Evolutionary conservation across 2,329 filamentous ascomycete genomes (phyloP).

Genomic region (Calonectria pseudoturangicola): DNA sequence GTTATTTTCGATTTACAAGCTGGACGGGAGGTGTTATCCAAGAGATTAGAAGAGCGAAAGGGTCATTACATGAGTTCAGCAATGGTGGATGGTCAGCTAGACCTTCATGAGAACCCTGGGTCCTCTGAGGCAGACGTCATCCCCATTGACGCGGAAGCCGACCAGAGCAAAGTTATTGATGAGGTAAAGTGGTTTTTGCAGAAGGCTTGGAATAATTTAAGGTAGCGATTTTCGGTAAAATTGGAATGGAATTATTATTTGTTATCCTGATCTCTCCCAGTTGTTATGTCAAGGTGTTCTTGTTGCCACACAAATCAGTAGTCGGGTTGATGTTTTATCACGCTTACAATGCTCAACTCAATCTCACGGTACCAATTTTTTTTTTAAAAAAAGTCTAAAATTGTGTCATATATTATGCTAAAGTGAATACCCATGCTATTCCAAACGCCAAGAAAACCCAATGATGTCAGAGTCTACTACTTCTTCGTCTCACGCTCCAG

Average conservation of each 20-base stretch:
- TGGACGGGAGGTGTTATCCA: constrained; percentile 52
- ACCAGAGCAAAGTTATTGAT: constrained; percentile 37
- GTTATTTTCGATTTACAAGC: constrained; percentile 62
- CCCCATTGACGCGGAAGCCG: constrained; percentile 53
- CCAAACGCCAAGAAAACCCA: neutral
- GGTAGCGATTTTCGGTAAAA: neutral
- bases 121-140: constrained; percentile 59
- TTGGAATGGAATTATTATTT: neutral
- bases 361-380: neutral
- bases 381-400: neutral
- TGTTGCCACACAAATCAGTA: neutral
- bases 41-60: constrained; percentile 53
- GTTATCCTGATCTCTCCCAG: neutral
- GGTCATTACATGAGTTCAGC: constrained; percentile 61
- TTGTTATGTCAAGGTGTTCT: neutral
- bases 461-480: neutral
- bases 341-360: neutral
- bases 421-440: neutral
- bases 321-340: neutral
- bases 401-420: neutral
- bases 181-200: constrained; percentile 49
- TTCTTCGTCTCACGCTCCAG: constrained; percentile 7
- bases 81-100: constrained; percentile 61
- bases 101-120: constrained; percentile 54
- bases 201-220: neutral